Evolutionary conservation across 2,329 filamentous ascomycete species (phyloP), one percentile per base, ranked within the genome.

Genomic region (Rhexocercosporidium sp.): DNA sequence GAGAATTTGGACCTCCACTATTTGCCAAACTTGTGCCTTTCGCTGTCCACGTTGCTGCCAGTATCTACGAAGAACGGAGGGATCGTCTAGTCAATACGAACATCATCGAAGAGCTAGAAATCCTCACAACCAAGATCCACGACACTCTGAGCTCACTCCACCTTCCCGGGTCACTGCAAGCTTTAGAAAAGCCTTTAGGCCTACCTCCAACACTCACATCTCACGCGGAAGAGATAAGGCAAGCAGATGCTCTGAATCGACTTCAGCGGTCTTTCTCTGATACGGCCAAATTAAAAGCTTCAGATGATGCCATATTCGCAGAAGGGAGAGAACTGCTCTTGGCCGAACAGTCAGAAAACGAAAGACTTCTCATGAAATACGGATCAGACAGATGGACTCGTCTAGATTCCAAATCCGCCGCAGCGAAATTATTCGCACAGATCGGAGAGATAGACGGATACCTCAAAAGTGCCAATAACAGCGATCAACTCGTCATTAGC

Each of bases 1-100:
- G 88, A 16, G 90, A 94, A 66, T 91, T 97, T 74, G 95, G 96
- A 0, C 89, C 89, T 25, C 92, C 94, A 0, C 81, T 99, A 0
- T 98, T 99, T 77, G 88, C 92, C 1, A 96, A 95, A 74, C 85
- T 99, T 1, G 96, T 99, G 0, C 96, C 96, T 0, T 98, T 97
- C 77, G 94, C 94, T 0, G 96, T 98, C 0, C 96, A 99, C 75
- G 87, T 98, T 59, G 96, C 96, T 8, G 93, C 94, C 1, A 97
- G 93, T 57, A 97, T 98, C 39, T 99, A 99, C 76, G 94, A 94
- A 64, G 94, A 98, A 76, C 88, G 94, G 16, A 86, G 94, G 66
- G 94, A 99, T 78, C 87, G 94, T n/a, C 83, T 97, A 66, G 90
- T 99, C 51, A 97, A 96, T 76, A 92, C 93, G 72, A 92, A 88